Base-by-base conservation (phyloP, 202 grass and related monocot genomes). In the Bolboschoenoplectus hybrid region DNA sequence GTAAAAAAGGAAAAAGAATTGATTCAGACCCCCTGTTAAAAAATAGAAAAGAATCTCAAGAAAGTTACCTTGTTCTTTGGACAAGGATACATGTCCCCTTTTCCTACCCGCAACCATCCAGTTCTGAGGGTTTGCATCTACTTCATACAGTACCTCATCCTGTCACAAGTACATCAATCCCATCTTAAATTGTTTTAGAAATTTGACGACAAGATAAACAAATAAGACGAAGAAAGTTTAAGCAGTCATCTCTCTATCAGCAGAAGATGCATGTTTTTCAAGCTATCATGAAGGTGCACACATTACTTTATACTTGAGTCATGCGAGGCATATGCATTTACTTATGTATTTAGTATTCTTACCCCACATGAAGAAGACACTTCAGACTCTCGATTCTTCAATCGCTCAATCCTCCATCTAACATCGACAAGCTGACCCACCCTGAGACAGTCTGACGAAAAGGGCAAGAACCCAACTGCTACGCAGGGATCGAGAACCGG, bases 61-160 rank as follows among this genome's bases (percentile, higher is more conserved):
- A 58, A n/a, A 52, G 81, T 57, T 66, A 88, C 97, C 97, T 86
- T 89, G 92, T 47, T 82, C 19, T 64, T 89, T 91, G 14, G 93
- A 92, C 81, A 99, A 84, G 1, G 85, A 88, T 84, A 91, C 77
- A 20, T 99, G 88, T 78, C 93, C 97, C 13, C 83, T 85, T 87
- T 94, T 99, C 89, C 97, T 99, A 70, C 97, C 97, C 19, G 97
- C 97, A 85, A 99, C 88, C 97, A 99, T 99, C 97, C 97, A 97
- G 81, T 93, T 94, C 26, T 99, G 93, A 43, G 92, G 93, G 68
- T 97, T 93, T 9, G 91, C 93, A 0, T 97, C 93, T 17, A 97
- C 89, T 87, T 97, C 90, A 61, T 97, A 99, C 64, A 99, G 85
- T 80, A 99, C 87, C 73, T 90, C 97, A n/a, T 91, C 89, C 97